These are phyloP conservation scores for Neurospora sp. DNA, from an alignment of 495 filamentous ascomycete genomes.

Conservation along the genomic window DNA sequence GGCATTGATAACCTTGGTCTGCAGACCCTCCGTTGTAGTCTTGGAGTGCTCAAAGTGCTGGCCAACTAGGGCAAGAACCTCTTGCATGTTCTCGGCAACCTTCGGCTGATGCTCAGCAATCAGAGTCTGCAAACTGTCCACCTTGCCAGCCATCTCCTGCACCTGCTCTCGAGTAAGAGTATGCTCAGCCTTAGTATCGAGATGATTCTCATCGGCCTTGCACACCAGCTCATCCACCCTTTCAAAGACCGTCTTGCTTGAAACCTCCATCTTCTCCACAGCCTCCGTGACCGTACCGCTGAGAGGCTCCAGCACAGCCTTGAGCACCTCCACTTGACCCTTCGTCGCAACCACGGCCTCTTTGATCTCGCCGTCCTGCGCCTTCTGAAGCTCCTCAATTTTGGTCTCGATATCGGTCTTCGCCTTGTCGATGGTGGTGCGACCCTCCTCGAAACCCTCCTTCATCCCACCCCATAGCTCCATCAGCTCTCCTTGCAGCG, in stretches of 20 bases:
- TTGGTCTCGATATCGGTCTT: conserved; percentile 62
- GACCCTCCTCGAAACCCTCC: conserved; percentile 68
- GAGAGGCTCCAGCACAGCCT: conserved; percentile 71
- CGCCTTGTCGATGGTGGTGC: conserved; percentile 53
- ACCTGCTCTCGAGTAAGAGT: conserved; percentile 67
- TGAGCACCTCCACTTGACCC: conserved; percentile 74
- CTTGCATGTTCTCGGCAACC: conserved; percentile 68
- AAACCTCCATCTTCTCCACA: conserved; percentile 69
- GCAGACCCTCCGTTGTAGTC: conserved; percentile 30
- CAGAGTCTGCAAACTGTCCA: conserved; percentile 66
- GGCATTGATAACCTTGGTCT: conserved; percentile 45
- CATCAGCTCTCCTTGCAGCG: conserved; percentile 53
- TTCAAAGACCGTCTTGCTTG: conserved; percentile 72
- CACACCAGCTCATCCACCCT: conserved; percentile 64
- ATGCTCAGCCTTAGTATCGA: conserved; percentile 63
- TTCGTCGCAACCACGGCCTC: conserved; percentile 56
- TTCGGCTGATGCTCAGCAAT: conserved; percentile 75
- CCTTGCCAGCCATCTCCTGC: conserved; percentile 54
- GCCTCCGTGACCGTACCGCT: conserved; percentile 73
- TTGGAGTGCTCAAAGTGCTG: conserved; percentile 71
- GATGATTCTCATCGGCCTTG: conserved; percentile 68
- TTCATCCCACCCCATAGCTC: conserved; percentile 72
- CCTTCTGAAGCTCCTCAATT: conserved; percentile 63
- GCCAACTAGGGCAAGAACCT: conserved; percentile 68
- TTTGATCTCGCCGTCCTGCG: conserved; percentile 56